Evolutionary conservation across 441 rosid genomes (phyloP).

Genomic region (Pelargonium fulgidum): DNA sequence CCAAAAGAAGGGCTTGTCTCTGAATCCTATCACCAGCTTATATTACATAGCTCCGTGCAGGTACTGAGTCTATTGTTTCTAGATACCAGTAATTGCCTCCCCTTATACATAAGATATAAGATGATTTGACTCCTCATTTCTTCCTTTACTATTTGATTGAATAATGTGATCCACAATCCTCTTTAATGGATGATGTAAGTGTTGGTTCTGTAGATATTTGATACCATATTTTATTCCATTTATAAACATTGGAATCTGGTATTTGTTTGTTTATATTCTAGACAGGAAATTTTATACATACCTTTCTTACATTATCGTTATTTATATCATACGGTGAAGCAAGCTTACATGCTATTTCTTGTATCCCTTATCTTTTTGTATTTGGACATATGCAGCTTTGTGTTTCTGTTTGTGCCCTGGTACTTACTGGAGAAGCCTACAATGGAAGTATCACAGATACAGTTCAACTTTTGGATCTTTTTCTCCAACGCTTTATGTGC

Average conservation of each 20-base stretch:
- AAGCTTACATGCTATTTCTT: neutral
- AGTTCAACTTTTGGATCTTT: constrained; percentile 97
- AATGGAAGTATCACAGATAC: constrained; percentile 82
- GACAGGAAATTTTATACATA: no score
- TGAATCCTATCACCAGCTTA: constrained; percentile 96
- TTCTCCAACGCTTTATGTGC: constrained; percentile 97
- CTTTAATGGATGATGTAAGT: neutral
- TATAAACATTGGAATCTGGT: neutral
- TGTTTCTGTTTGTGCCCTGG: constrained; percentile 93
- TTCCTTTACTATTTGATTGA: neutral
- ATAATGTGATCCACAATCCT: neutral
- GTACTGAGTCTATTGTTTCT: constrained; percentile 30
- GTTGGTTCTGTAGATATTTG: neutral
- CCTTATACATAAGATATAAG: neutral
- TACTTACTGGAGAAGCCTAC: constrained; percentile 79
- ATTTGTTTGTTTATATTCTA: neutral
- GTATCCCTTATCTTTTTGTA: constrained; percentile 18
- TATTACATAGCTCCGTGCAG: constrained; percentile 99
- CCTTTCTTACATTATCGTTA: no score
- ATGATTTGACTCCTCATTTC: neutral
- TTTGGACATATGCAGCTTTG: constrained; percentile 57
- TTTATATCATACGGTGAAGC: neutral
- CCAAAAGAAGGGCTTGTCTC: constrained; percentile 94
- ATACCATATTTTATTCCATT: neutral
- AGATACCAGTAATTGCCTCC: neutral